Evolutionary conservation across 2,329 filamentous ascomycete species (phyloP).

Genomic region (Xylaria sp.): DNA sequence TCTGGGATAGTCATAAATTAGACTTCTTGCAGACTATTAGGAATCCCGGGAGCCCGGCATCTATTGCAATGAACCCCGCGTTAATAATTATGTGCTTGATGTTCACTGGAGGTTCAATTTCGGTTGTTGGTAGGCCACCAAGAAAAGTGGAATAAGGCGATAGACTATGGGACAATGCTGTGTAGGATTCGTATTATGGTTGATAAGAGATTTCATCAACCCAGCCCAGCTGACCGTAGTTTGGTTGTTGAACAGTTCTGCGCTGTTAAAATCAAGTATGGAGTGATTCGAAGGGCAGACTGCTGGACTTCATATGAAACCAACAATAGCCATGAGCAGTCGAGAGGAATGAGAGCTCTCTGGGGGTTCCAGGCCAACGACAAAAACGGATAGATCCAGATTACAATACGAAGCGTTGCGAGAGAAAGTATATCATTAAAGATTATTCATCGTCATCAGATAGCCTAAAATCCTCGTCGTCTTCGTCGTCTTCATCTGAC

Average conservation of each 20-base stretch:
- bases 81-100: too few species aligned
- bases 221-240: background rate
- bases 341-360: background rate
- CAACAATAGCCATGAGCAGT: background rate
- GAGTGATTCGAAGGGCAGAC: background rate
- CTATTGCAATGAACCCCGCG: too few species aligned
- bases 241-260: background rate
- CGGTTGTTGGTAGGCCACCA: background rate
- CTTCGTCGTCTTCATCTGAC: constrained; percentile 41
- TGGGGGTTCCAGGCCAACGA: background rate
- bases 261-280: background rate
- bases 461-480: constrained; percentile 41
- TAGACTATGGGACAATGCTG: background rate
- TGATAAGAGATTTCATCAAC: background rate
- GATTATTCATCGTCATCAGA: constrained; percentile 38
- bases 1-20: too few species aligned
- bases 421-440: background rate
- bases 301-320: too few species aligned
- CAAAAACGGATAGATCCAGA: background rate
- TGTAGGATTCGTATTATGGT: background rate
- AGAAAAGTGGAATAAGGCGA: background rate
- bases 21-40: background rate
- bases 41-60: too few species aligned
- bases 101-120: too few species aligned
- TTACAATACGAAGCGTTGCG: background rate